These are phyloP conservation scores for Solanum arcanum DNA, from an alignment of 257 asterid species.

Conservation along the genomic window DNA sequence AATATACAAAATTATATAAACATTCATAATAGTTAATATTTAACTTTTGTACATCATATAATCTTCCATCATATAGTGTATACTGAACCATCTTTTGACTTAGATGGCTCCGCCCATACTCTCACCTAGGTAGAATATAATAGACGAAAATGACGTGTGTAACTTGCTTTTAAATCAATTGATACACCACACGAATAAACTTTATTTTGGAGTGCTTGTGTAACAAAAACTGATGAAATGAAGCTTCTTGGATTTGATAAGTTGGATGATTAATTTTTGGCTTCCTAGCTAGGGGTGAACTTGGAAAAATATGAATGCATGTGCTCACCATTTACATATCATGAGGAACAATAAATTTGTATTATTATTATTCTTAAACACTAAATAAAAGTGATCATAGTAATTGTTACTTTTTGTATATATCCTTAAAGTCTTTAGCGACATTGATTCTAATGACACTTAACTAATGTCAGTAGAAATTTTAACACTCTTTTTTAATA, in stretches of 20 bases:
- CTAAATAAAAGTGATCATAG: too few species aligned
- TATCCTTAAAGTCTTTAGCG: too few species aligned
- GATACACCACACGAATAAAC: neutral
- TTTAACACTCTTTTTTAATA: too few species aligned
- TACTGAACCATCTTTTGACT: neutral
- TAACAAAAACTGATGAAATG: neutral
- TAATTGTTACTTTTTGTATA: too few species aligned
- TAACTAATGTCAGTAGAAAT: too few species aligned
- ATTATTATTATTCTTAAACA: neutral
- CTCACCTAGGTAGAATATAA: neutral
- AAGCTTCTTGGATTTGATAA: neutral
- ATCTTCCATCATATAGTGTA: too few species aligned
- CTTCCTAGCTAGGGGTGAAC: neutral
- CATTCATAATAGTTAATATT: too few species aligned
- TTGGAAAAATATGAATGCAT: neutral
- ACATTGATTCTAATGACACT: too few species aligned
- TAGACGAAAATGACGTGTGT: neutral
- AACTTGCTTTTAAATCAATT: neutral
- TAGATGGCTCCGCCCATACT: neutral
- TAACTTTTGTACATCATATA: too few species aligned
- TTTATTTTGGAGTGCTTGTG: neutral
- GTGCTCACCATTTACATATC: neutral
- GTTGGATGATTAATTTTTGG: neutral
- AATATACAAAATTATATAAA: too few species aligned
- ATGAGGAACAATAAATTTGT: neutral